Base-by-base conservation (phyloP, 164 flowering plant genomes). In the Dillenia suffruticosa region DNA sequence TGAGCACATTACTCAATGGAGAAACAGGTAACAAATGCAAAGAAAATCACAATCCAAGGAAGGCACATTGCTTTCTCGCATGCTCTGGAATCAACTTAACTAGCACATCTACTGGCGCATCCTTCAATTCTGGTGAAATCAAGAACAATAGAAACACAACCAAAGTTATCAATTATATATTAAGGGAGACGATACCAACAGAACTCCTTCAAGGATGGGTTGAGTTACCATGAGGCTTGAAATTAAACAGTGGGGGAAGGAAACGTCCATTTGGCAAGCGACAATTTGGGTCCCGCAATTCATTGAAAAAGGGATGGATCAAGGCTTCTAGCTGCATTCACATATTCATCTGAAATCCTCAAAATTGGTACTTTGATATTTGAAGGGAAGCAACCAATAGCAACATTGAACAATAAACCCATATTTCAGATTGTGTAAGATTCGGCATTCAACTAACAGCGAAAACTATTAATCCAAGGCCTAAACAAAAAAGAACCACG, bases 171-270 rank as follows among this genome's bases (percentile, higher is more conserved):
- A 44, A 24, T 40, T 44, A 9, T 12, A 44, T 22, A 40, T 14
- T 51, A 12, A 14, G 43, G 24, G n/a, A 26, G 24, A 26, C 2
- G 0, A 45, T 14, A 45, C 6, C 24, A 12, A 16, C 14, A 58
- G 14, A 1, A 10, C 16, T 43, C 26, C 54, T 51, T 16, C 44
- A 32, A 57, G 22, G 61, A 62, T 59, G 17, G n/a, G 48, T 10
- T 46, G 4, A 32, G 5, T 62, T 84, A 88, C 89, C 91, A 47
- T 78, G 85, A 68, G 88, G 68, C 72, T 76, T 84, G 66, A 82
- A 88, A 76, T 88, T 86, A 71, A 88, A 86, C 7, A 88, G 79
- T 0, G 95, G 92, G 5, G 95, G 95, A 19, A 88, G 84, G 58
- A 75, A 67, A 5, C 92, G 90, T 43, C 92, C 92, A 58, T 83